Base-by-base conservation (phyloP, 208 protist genomes). In the Crithidia thermophila region DNA sequence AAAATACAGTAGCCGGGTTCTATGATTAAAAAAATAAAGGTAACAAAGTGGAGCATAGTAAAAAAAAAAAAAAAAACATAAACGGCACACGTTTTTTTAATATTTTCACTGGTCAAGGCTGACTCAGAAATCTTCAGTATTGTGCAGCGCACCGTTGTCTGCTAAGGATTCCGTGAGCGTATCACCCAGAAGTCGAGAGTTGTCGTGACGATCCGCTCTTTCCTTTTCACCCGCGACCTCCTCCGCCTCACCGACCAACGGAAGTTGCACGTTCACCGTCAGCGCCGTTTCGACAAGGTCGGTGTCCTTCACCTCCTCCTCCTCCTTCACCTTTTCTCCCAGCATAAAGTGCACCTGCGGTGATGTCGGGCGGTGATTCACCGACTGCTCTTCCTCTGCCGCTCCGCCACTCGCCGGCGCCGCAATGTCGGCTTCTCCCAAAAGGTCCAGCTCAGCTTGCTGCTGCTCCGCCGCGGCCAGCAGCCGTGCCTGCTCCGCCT, bases 401-500 rank as follows among this genome's bases (percentile, higher is more conserved):
- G 40, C 27, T 31, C 45, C 59, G 20, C 20, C 36, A n/a, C 14
- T 36, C 37, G 13, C 33, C 21, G 53, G 39, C 6, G 37, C 25
- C 5, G 57, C 39, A 5, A 21, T 9, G 7, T 53, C 62, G 4
- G 37, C 8, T 23, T 50, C 40, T 16, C 40, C 49, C 47, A 64
- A 9, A 7, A 72, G 37, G 14, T 78, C 71, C 33, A 75, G 67
- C 40, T 76, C 65, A n/a, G 68, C 73, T 25, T 74, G 60, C 6
- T 37, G 49, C 25, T 58, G 57, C 57, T 79, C 72, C 14, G 62
- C 68, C 4, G 60, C 74, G 14, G 75, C 33, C 14, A 67, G 43
- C 16, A 49, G 45, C 4, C 79, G 79, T 8, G 28, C 73, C 42
- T 78, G 45, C 65, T 87, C 81, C 6, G 68, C 80, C 25, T 31